Evolutionary conservation across 2,329 filamentous ascomycete species (phyloP), one percentile per base, ranked within the genome.

Genomic region (Alternaria incomplexa): DNA sequence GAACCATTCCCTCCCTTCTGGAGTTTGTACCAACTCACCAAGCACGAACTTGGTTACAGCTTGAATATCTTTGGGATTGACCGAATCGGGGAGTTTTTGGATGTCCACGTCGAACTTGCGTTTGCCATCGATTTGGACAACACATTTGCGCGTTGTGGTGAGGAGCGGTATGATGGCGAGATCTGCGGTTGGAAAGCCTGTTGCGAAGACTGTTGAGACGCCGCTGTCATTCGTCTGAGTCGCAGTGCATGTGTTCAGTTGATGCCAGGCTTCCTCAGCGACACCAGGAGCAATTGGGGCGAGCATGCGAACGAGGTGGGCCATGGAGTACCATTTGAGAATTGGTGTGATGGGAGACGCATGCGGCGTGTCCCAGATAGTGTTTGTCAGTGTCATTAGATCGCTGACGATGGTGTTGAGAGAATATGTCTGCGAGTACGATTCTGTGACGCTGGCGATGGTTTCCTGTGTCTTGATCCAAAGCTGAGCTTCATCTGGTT

Each of bases 351-450:
- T 63, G 1, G 78, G 66, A 30, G 85, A 77, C 10, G 51, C 57
- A 25, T 74, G 64, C 7, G 70, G 65, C 1, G 71, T 61, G 59
- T 77, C 72, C 65, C 66, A 72, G 48, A 81, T 74, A 1, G 83
- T 79, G 76, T 97, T 97, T 5, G 92, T 94, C 15, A 97, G 84
- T 45, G 87, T 88, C 86, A 93, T 97, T 13, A 97, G 84, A 73
- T 95, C 91, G 2, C 92, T 96, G 17, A 97, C 86, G 9, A 92
- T 85, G 0, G 93, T 96, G 81, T 97, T 97, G 56, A 97, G 84
- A 1, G 91, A 86, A 76, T 93, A 91, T 1, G 93, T 89, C 54
- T 87, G 86, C 22, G 89, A 85, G 73, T 93, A 90, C 3, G 91
- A 90, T 6, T 84, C 81, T 0, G 89, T 91, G 59, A 94, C 88